Evolutionary conservation across 148 eudicot genomes (phyloP).

Genomic region (Polygonum aviculare): DNA sequence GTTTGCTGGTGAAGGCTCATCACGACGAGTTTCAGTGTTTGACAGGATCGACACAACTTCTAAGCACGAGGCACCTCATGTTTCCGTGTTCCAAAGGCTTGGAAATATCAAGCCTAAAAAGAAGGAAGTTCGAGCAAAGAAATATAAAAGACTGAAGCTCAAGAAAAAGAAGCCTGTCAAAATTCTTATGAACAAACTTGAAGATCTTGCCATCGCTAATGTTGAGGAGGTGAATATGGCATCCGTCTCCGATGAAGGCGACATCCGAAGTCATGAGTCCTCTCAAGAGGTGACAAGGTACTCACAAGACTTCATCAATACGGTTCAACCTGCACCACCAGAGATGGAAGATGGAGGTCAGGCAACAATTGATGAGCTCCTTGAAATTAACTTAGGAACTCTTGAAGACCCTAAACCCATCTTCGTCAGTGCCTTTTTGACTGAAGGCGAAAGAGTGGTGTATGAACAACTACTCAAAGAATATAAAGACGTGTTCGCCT

Average conservation of each 20-base stretch:
- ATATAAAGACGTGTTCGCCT: slow-evolving; percentile 11
- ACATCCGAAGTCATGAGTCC: neutral
- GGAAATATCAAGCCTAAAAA: too few relatives aligned
- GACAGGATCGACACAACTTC: neutral
- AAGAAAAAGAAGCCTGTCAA: too few relatives aligned
- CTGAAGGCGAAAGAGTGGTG: neutral
- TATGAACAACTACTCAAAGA: neutral
- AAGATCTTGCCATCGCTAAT: neutral
- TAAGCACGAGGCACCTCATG: too few relatives aligned
- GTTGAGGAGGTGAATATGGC: neutral
- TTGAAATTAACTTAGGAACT: too few relatives aligned
- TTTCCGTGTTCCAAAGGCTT: too few relatives aligned
- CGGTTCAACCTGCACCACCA: neutral
- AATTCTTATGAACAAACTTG: too few relatives aligned
- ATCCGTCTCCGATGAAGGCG: too few relatives aligned
- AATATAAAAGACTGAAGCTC: too few relatives aligned
- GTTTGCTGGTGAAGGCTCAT: too few relatives aligned
- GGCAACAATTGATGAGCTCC: neutral
- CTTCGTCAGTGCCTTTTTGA: neutral
- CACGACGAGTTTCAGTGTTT: neutral
- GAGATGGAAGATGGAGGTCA: neutral
- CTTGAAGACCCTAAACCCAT: neutral
- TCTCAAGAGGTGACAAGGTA: neutral
- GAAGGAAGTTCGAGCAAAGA: too few relatives aligned
- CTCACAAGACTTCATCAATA: neutral